Evolutionary conservation across 2,329 filamentous ascomycete species (phyloP), one percentile per base, ranked within the genome.

Genomic region (Botryotinia calthae): DNA sequence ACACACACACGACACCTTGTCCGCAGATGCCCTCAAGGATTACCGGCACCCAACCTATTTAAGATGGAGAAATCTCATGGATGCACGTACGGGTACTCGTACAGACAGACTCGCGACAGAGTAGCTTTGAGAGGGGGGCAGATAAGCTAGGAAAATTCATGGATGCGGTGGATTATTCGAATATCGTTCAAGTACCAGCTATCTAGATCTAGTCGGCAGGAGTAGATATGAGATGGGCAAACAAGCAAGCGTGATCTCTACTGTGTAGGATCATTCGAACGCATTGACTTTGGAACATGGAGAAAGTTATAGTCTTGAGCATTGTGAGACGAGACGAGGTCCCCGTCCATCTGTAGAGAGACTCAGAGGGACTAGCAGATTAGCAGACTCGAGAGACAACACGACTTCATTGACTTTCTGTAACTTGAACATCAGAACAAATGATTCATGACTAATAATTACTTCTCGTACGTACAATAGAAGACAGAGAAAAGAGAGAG

Each of bases 281-380:
- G 61, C 61, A 64, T 44, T 44, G 61, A 63, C 61, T 63, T 44
- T 44, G 61, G 20, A 63, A 63, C 61, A 44, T 63, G 61, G 25
- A 28, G 61, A 28, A 44, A 44, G 40, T 31, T 31, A 44, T 31
- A 28, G 25, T 31, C n/a, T 44, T 44, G 61, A 63, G 61, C 51
- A 56, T 28, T 56, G 51, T 56, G 51, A 56, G 37, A 63, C 40
- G 25, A 63, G 61, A 42, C n/a, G 37, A n/a, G 61, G 59, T 56
- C n/a, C 51, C 51, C 28, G 51, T 56, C n/a, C 51, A 9, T 54
- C 28, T 8, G 25, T n/a, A 28, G 25, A 54, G 14, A 54, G 25
- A 16, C 12, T 28, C 48, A 6, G 51, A 54, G 28, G n/a, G 51
- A 56, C 51, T 18, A 56, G n/a, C 51, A 54, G 48, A 54, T 7